Evolutionary conservation across 306 rosid species (phyloP), one percentile per base, ranked within the genome.

Genomic region (Calophaca sinica): DNA sequence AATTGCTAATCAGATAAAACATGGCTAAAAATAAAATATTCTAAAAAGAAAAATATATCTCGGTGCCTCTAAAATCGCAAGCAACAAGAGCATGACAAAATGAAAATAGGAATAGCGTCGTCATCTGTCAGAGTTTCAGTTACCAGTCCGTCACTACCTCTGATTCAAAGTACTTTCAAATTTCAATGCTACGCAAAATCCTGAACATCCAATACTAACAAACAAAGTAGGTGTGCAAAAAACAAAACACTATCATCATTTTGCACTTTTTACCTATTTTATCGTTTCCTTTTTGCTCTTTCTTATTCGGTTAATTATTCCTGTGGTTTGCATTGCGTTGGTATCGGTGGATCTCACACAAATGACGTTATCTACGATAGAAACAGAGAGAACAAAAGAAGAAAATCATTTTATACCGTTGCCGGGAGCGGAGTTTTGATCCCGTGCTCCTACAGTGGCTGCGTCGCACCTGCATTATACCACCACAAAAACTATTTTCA

Each of bases 111-210:
- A 65, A 65, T 73, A n/a, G 70, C 59, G 79, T 55, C 75, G 74
- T 49, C 79, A 45, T 36, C 9, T 64, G 79, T 14, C 70, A 64
- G 69, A 73, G 68, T 46, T 57, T 65, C 79, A 39, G 70, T 73
- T 57, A 73, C 36, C 61, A 15, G 10, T 54, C 48, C 54, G 7
- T 38, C 68, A 68, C 50, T 51, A 7, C 41, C 5, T 44, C 67
- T 64, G 60, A 2, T 65, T 46, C 58, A 28, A 31, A 2, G 2
- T 33, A 36, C 12, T 63, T 33, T 29, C 72, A 64, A 2, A 4
- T 73, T 55, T 31, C 79, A 58, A 44, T 32, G 12, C 60, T 48
- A 35, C 62, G 29, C 67, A 78, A 71, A 68, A 38, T 69, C 20
- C 36, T 9, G 6, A 55, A 14, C 31, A 62, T 58, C 68, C 42